Evolutionary conservation across 2,329 filamentous ascomycete genomes (phyloP), one percentile per base, ranked within the genome.

Genomic region (Aspergillus luchuensis): DNA sequence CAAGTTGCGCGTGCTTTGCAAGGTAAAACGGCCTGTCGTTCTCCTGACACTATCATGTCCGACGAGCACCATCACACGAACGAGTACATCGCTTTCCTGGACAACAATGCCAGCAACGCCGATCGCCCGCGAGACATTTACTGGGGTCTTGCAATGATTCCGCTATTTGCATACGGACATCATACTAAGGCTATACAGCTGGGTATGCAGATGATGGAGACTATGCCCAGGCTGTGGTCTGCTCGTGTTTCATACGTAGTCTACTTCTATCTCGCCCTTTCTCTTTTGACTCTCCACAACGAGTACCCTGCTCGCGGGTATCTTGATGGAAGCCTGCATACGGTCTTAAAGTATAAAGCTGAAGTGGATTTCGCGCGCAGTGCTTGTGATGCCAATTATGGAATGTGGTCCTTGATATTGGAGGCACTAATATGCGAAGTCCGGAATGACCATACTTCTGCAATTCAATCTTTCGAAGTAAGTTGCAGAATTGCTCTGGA

Each of bases 381-480:
- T 17, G 77, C 83, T 56, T 88, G 84, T 60, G 80, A 86, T 63
- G 79, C 83, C 65, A 89, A 89, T 66, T 89, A 87, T 67, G 77
- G 81, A 17, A 81, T 82, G 63, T 88, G 84, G 82, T 78, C 84
- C 1, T 74, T 82, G 43, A 69, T 88, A 7, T 72, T 89, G 8
- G 80, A 84, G 45, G 86, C 84, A 2, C 79, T 86, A 55, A 69
- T 87, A 5, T 78, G 75, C 23, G 85, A 88, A 56, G 69, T 82
- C 23, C 76, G 73, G 11, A 73, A 73, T 10, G 78, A 82, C 25
- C 75, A 80, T 59, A 76, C 74, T 10, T 69, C 71, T 11, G 79
- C 84, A 2, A 78, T 87, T 19, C 72, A 74, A 59, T 65, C 72
- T 5, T 72, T 75, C 39, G 74, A 77, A 66, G 71, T 74, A 66